Evolutionary conservation across 495 filamentous ascomycete genomes (phyloP), one percentile per base, ranked within the genome.

Genomic region (Entonaema liquescens): DNA sequence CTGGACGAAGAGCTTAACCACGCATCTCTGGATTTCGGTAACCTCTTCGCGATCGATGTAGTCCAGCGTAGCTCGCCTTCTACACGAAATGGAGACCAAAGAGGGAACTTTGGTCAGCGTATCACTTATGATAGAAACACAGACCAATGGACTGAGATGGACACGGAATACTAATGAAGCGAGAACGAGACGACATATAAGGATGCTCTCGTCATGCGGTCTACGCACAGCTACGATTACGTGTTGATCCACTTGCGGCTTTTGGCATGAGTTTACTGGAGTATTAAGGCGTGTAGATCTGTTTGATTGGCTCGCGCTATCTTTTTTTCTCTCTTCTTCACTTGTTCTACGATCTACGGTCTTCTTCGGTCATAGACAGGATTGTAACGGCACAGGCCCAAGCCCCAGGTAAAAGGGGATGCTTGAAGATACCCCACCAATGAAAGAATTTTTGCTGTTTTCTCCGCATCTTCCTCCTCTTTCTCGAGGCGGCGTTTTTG

Each of bases 31-130:
- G 79, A 87, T 52, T 79, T 84, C 62, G 59, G 73, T 26, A 79
- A 82, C 25, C 78, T 87, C 23, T 70, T 89, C 29, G 79, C 80
- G 50, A 83, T 82, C 2, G 86, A 87, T 65, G 42, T 81, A 19
- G 71, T 78, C 15, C 83, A 89, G 81, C 84, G 84, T 2, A 89
- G 85, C 61, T 84, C 82, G 17, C 85, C 88, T 13, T 84, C 88
- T n/a, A 56, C 76, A 29, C 59, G 60, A 1, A 59, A 44, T 3
- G 42, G 42, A 21, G 23, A 44, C 12, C 67, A 72, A 13, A 40
- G 56, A 8, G 56, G 62, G 19, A 44, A 44, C n/a, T 73, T 68
- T 33, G 53, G 59, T 17, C 53, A 38, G 15, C 59, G 54, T 36
- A 44, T 70, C 44, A 59, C 65, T 5, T 71, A 70, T 11, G 60